Evolutionary conservation across 495 filamentous ascomycete species (phyloP), one percentile per base, ranked within the genome.

Genomic region (Penicillium angulare): DNA sequence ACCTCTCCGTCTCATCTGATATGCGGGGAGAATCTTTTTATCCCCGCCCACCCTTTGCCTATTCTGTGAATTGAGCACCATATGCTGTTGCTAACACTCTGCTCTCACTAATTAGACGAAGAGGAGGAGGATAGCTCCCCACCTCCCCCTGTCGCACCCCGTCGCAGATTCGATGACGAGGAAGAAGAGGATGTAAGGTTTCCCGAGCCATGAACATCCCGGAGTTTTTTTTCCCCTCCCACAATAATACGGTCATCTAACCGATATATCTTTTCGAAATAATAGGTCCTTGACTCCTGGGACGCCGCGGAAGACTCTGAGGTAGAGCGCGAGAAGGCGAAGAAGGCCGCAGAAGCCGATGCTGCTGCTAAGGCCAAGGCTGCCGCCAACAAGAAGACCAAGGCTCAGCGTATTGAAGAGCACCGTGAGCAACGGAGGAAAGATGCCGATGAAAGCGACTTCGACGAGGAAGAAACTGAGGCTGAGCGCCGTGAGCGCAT

Each of bases 291-390:
- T 50, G 95, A 99, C 38, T 92, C 90, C 17, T 99, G 95, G 95
- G 91, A 96, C 57, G 92, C 90, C 33, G 93, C 88, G 50, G 93
- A 97, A 61, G 95, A 99, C 74, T 95, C 89, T 43, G 95, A 99
- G 61, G 92, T 85, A 44, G 95, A 99, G 75, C 88, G 89, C 55
- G 91, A 96, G 70, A 97, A 96, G 77, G 88, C 82, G 18, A 89
- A 87, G 73, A 88, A 88, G 71, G 90, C 84, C 13, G 89, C 82
- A 7, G 91, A 90, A 61, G 84, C 82, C 52, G 92, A 90, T 66
- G 92, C 90, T 42, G 95, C 92, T 67, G 90, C 88, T 26, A 88
- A 92, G 1, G 88, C 88, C 42, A 89, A 90, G 64, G 92, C 92
- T n/a, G 88, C 88, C 34, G 92, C 91, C 24, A 88, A 87, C 54